Percentiles rank a stretch among this genome's conserved stretches.
Conservation (phyloP, 495 filamentous ascomycete genomes). For the Penicillium salamii region DNA sequence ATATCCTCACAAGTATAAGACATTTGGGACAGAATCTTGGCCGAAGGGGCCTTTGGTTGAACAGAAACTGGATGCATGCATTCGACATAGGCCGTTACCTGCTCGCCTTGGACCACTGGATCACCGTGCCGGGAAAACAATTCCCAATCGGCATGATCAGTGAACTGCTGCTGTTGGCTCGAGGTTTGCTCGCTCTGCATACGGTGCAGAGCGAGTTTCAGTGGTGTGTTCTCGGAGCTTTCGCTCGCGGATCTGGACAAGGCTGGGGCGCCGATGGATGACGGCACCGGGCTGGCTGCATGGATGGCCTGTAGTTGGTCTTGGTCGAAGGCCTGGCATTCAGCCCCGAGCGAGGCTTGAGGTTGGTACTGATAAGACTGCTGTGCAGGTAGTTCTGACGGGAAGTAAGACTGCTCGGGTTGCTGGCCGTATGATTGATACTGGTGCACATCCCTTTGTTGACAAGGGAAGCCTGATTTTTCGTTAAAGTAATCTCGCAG, state of each 20-base stretch:
- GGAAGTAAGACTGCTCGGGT: conserved; percentile 12
- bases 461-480: conserved; percentile 26
- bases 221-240: conserved; percentile 14
- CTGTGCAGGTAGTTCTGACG: conserved; percentile 1
- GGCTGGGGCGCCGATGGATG: conserved; percentile 15
- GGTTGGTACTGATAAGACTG: conserved; percentile 22
- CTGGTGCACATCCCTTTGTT: conserved; percentile 15
- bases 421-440: conserved; percentile 11
- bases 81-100: conserved; percentile 18
- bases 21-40: conserved; percentile 52
- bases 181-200: conserved; percentile 18
- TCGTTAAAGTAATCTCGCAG: conserved; percentile 33
- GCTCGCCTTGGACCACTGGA: conserved; percentile 16
- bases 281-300: conserved; percentile 9
- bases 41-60: conserved; percentile 35
- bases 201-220: conserved; percentile 15
- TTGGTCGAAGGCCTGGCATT: conserved; percentile 32
- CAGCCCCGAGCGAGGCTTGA: conserved; percentile 19
- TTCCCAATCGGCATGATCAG: conserved; percentile 25
- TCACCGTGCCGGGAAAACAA: conserved; percentile 21
- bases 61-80: conserved; percentile 37
- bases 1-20: conserved; percentile 39
- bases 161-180: conserved; percentile 2
- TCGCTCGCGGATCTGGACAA: conserved; percentile 26
- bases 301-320: conserved; percentile 37